Evolutionary conservation across 2,329 filamentous ascomycete genomes (phyloP).

Genomic region (Colletotrichum tropicale): DNA sequence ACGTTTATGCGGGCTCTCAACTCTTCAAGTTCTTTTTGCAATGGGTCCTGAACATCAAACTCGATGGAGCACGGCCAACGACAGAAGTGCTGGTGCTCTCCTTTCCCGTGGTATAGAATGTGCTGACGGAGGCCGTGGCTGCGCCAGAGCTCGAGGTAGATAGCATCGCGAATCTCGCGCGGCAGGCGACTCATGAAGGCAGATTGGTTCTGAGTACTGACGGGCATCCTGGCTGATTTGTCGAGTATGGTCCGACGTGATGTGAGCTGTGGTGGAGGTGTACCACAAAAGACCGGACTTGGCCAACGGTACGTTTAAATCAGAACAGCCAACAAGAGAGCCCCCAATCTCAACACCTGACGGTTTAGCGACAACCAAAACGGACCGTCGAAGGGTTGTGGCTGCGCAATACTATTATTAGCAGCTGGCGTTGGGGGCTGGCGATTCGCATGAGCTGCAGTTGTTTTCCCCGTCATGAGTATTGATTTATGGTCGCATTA

Average conservation of each 20-base stretch:
- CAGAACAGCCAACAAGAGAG: neutral
- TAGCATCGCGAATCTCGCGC: constrained; percentile 14
- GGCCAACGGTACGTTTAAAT: neutral
- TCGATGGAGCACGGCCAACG: constrained; percentile 15
- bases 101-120: neutral
- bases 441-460: neutral
- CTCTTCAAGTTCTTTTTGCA: neutral
- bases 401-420: neutral
- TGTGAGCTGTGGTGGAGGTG: neutral
- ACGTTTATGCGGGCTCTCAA: neutral
- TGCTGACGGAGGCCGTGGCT: constrained; percentile 1
- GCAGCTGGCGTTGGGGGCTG: neutral
- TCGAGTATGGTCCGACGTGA: neutral
- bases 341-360: neutral
- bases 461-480: neutral
- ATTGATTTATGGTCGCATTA: neutral
- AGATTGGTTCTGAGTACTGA: neutral
- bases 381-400: neutral
- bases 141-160: constrained; percentile 22
- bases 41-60: neutral
- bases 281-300: neutral
- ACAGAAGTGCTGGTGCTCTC: neutral
- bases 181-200: constrained; percentile 6
- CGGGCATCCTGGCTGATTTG: neutral
- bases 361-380: neutral